phyloP scores from a whole-genome alignment of 1,284 basidiomycete species.

The Ustilago curta region DNA sequence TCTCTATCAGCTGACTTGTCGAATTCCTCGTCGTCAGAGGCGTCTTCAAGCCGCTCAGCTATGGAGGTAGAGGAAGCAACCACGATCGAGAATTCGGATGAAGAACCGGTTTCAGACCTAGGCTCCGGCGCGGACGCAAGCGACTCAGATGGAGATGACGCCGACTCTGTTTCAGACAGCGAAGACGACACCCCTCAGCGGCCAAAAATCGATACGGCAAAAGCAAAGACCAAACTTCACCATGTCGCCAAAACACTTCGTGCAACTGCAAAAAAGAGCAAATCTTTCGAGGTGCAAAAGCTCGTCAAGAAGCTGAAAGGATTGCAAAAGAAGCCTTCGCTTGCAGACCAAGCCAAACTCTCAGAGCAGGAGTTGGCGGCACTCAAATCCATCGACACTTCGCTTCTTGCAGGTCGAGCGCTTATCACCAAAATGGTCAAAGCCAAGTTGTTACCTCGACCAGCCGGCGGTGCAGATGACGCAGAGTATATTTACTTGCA shows the following conservation, averaged over 20 bases:
- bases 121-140: neutral
- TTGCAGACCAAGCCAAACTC: constrained; percentile 57
- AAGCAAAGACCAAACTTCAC: constrained; percentile 69
- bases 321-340: constrained; percentile 70
- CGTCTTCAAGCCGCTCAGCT: constrained; percentile 29
- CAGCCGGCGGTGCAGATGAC: constrained; percentile 6
- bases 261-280: constrained; percentile 83
- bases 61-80: constrained; percentile 14
- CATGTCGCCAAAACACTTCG: constrained; percentile 77
- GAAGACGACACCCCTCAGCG: neutral
- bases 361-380: constrained; percentile 77
- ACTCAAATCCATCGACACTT: constrained; percentile 74
- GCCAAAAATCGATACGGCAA: constrained; percentile 22
- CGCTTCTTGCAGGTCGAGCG: constrained; percentile 42
- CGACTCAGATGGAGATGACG: neutral
- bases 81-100: neutral
- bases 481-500: constrained; percentile 15
- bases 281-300: constrained; percentile 84
- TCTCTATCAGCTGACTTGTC: constrained; percentile 10
- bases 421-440: constrained; percentile 61
- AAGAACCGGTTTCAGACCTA: neutral
- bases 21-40: constrained; percentile 13
- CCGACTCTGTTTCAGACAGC: neutral
- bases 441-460: constrained; percentile 47
- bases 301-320: constrained; percentile 84